A percentile compares a stretch with the other conserved stretches of the same genome.
Conservation (phyloP, 768 basidiomycete species). For the Lactarius sp. region DNA sequence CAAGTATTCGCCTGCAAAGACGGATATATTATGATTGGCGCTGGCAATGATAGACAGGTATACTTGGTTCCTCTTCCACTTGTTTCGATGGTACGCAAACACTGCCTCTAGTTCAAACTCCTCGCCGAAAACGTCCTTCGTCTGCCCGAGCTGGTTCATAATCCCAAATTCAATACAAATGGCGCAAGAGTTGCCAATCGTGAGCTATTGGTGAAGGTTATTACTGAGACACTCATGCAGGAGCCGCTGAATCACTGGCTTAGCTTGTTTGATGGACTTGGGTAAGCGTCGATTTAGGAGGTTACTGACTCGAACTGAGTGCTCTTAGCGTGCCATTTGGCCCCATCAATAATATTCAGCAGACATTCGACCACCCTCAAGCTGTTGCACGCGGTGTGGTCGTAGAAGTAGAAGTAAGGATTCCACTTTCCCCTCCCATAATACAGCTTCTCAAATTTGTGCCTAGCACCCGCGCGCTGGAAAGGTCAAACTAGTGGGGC, state of each 20-base stretch:
- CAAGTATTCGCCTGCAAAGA: constrained; percentile 85
- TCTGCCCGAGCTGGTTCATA: constrained; percentile 51
- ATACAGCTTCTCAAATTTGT: neutral
- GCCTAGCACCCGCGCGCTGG: constrained; percentile 38
- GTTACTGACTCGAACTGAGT: neutral
- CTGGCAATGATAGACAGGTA: constrained; percentile 85
- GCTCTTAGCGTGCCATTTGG: constrained; percentile 67
- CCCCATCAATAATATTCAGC: constrained; percentile 86
- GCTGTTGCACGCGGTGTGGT: constrained; percentile 71
- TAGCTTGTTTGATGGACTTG: constrained; percentile 64
- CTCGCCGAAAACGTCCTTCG: constrained; percentile 61
- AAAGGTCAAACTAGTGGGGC: constrained; percentile 37
- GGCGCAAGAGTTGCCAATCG: constrained; percentile 72
- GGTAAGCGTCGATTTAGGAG: constrained; percentile 43
- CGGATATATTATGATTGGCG: constrained; percentile 90
- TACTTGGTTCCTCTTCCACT: neutral
- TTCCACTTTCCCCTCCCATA: neutral
- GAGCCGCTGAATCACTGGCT: constrained; percentile 72
- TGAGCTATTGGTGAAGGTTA: constrained; percentile 58
- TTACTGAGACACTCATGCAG: constrained; percentile 55
- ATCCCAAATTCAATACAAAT: constrained; percentile 70
- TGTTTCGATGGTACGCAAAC: neutral
- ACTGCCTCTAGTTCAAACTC: constrained; percentile 53
- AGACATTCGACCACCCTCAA: constrained; percentile 88
- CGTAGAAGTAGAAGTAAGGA: constrained; percentile 70